Evolutionary conservation across 176 grass and related monocot genomes (phyloP), one percentile per base, ranked within the genome.

Genomic region (Raddia distichophylla): DNA sequence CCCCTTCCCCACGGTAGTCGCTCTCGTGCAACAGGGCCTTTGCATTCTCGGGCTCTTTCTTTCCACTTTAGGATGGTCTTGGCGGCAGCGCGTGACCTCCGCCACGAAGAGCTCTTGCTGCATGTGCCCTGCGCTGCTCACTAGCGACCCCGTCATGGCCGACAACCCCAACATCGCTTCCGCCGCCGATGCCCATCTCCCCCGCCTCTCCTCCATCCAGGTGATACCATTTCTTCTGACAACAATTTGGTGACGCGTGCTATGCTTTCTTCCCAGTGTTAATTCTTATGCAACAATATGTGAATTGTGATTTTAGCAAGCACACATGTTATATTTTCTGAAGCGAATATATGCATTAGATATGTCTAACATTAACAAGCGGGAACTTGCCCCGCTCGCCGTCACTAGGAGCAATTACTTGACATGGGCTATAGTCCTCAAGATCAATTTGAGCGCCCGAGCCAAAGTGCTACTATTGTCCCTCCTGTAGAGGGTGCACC

Each of bases 111-210:
- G 84, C 77, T 91, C 71, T 72, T 98, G 69, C 40, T 98, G 59
- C 88, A 86, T 68, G 90, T 82, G 78, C 93, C 96, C 17, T n/a
- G n/a, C n/a, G n/a, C 79, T 98, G 80, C 45, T 98, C 59, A 95
- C 96, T 11, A 98, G 86, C 52, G 90, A 84, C 58, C 82, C 76
- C 61, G 84, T 93, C 62, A 76, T 84, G 87, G 73, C 35, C 5
- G 80, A 82, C 42, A 89, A 95, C 63, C 80, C 84, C 52, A 79
- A 58, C 40, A 46, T 95, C 62, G 88, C 82, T 5, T 75, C 84
- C 75, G 79, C 73, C 66, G 32, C 90, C 19, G 43, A 43, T 5
- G 80, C 53, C 15, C 67, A 90, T 73, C 69, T 13, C 4, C 79
- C 51, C 18, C 43, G 74, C 64, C 86, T 98, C 67, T 95, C 90